Percentiles rank a stretch among this genome's conserved stretches.
phyloP scores from a whole-genome alignment of 495 filamentous ascomycete genomes.

The Darksidea phi region DNA sequence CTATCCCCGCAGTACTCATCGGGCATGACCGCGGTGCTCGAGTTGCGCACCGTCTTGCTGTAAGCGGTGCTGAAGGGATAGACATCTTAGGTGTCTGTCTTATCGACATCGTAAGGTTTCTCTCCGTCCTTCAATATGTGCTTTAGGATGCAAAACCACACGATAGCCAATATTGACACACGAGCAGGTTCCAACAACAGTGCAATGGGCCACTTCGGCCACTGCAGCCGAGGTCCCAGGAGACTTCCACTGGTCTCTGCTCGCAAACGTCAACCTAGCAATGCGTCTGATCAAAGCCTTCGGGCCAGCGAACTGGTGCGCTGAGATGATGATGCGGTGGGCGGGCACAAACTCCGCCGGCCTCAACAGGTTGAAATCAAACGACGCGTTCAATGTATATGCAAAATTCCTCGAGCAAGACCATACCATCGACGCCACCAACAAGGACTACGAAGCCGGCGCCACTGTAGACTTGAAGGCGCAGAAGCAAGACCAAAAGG shows the following conservation, averaged over 20 bases:
- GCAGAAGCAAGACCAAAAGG: slow-evolving; percentile 49
- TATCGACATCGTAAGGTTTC: slow-evolving; percentile 49
- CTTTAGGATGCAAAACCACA: too few species aligned
- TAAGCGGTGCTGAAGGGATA: slow-evolving; percentile 36
- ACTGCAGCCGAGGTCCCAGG: slow-evolving; percentile 35
- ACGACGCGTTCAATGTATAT: slow-evolving; percentile 44
- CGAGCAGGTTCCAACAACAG: slow-evolving; percentile 41
- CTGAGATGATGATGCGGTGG: slow-evolving; percentile 39
- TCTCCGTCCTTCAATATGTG: too few species aligned
- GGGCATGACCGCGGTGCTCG: slow-evolving; percentile 54
- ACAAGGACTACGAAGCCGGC: slow-evolving; percentile 51
- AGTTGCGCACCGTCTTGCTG: slow-evolving; percentile 49
- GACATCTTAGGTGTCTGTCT: slow-evolving; percentile 42
- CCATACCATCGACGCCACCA: slow-evolving; percentile 43
- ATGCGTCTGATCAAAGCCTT: slow-evolving; percentile 48
- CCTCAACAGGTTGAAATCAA: slow-evolving; percentile 30
- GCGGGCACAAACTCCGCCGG: slow-evolving; percentile 32
- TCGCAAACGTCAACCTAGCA: slow-evolving; percentile 50
- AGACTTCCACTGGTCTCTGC: slow-evolving; percentile 54
- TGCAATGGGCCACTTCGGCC: slow-evolving; percentile 43
- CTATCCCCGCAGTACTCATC: slow-evolving; percentile 39
- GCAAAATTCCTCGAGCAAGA: slow-evolving; percentile 44
- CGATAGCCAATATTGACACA: too few species aligned
- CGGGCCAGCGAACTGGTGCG: slow-evolving; percentile 46
- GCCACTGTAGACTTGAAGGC: slow-evolving; percentile 45